Base-by-base conservation (phyloP, 164 flowering plant genomes). In the Nymphaea colorata region DNA sequence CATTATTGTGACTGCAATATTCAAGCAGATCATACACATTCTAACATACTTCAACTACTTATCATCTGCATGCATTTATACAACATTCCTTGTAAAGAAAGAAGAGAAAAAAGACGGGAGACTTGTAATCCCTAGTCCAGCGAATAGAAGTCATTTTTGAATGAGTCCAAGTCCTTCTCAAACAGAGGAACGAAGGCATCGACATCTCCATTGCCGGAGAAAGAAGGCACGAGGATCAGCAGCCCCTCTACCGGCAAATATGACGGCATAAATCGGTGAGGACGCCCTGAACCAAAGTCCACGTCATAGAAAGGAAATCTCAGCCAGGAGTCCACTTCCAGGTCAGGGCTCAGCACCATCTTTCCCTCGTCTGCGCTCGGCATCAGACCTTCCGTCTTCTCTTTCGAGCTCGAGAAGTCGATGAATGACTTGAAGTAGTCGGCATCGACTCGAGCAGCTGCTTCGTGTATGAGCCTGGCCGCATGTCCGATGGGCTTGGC, bases 251-350 rank as follows among this genome's bases (percentile, higher is more conserved):
- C 65, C 8, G 82, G 79, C 6, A 68, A 64, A 59, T 65, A 79
- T 11, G 77, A 67, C 3, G 77, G 79, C 75, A 76, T 67, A 68
- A 79, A 72, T 11, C 70, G 41, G 45, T 45, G 72, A 11, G 82
- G 82, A 14, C 75, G 11, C 4, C 82, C 80, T 2, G 63, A 44
- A 42, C 82, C 82, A 64, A 79, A 76, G 72, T 79, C 82, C 3
- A 79, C 67, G n/a, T 77, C 72, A 51, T 75, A 68, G 64, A 76
- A 77, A 43, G 78, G 82, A 18, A 79, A 75, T 66, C 78, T 70
- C 17, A 76, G 42, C 82, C 78, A 79, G 17, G 79, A 76, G 62
- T 77, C 75, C 4, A 75, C 82, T 57, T 79, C 82, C 64, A 79
- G 18, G 45, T 77, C 41, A 10, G 64, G 82, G 64, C 68, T 67